Conservation (phyloP, 495 filamentous ascomycete species). For the Penicillium riverlandense region DNA sequence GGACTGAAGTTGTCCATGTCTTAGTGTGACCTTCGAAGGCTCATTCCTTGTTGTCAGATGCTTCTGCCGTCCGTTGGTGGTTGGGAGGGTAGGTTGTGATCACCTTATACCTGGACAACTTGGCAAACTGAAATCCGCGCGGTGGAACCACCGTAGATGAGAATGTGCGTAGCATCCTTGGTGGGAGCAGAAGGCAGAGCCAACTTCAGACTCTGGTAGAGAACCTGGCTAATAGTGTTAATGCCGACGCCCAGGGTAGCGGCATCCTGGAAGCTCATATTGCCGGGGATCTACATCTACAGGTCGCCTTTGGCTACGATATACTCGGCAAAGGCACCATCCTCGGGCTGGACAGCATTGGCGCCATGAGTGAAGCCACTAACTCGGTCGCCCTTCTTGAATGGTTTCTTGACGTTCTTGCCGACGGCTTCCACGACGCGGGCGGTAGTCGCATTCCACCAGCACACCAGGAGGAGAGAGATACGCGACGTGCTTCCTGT, state of each 20-base stretch:
- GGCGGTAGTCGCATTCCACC: constrained; percentile 45
- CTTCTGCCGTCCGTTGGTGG: no score
- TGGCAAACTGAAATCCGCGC: constrained; percentile 48
- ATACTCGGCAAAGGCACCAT: constrained; percentile 46
- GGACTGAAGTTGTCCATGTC: no score
- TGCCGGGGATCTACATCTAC: constrained; percentile 41
- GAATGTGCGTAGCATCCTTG: constrained; percentile 10
- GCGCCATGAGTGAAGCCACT: constrained; percentile 39
- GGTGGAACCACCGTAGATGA: constrained; percentile 48
- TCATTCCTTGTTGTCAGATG: no score
- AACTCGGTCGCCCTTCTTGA: constrained; percentile 36
- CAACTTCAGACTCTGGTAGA: constrained; percentile 17
- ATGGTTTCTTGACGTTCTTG: constrained; percentile 20
- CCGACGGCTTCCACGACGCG: constrained; percentile 45
- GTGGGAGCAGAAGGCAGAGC: constrained; percentile 1
- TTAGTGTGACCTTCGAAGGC: no score
- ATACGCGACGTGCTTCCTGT: constrained; percentile 42
- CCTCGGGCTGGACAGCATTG: constrained; percentile 35
- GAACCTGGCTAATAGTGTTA: constrained; percentile 21
- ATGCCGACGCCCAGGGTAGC: constrained; percentile 46
- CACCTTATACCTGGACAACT: constrained; percentile 25
- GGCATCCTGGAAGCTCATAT: constrained; percentile 40
- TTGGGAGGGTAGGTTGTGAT: constrained; percentile 33
- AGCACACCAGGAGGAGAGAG: constrained; percentile 13
- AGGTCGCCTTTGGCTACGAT: constrained; percentile 37